These are phyloP conservation scores for Brassica carinata DNA, from an alignment of 345 rosid genomes.

Conservation along the genomic window DNA sequence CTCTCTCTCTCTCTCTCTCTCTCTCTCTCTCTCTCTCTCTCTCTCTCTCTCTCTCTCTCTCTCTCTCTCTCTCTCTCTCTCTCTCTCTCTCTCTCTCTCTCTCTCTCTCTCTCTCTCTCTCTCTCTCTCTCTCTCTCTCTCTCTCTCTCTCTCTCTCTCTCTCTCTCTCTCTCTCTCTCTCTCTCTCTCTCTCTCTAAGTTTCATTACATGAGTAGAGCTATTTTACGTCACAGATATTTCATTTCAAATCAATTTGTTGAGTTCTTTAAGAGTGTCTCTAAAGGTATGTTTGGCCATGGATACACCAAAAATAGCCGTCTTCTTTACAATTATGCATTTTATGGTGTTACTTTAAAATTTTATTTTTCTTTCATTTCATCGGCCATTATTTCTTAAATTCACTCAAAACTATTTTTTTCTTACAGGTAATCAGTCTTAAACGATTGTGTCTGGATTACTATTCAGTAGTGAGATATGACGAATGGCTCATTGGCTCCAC, in stretches of 20 bases:
- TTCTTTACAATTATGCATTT: background rate
- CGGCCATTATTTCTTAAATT: background rate
- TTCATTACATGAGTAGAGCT: background rate
- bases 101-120: no score
- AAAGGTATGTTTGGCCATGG: background rate
- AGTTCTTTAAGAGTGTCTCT: background rate
- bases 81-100: no score
- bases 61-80: no score
- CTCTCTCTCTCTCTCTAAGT: background rate
- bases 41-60: no score
- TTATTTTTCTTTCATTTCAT: background rate
- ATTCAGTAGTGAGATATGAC: slow-evolving; percentile 10
- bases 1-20: no score
- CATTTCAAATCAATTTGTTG: background rate
- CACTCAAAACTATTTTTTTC: background rate
- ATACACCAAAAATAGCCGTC: background rate
- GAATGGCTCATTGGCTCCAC: slow-evolving; percentile 1
- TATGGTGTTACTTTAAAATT: background rate
- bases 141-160: no score
- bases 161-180: no score
- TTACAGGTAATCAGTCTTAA: background rate
- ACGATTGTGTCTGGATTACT: background rate
- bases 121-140: no score
- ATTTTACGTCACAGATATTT: background rate
- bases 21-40: no score